Base-by-base conservation (phyloP, 2,329 filamentous ascomycete species). In the Scedosporium minutisporum region DNA sequence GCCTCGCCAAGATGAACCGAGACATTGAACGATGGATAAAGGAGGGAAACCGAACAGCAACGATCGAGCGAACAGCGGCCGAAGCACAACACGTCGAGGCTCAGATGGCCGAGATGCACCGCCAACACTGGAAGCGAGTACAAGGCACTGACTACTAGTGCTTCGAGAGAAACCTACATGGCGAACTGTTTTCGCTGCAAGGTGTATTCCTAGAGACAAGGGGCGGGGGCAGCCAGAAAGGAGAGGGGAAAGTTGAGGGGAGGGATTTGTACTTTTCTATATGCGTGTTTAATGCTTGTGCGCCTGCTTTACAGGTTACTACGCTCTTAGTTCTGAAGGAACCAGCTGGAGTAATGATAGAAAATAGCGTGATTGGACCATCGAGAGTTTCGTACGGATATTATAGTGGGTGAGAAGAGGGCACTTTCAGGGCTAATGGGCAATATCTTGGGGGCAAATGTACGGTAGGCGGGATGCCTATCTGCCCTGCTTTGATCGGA, bases 1-100 rank as follows among this genome's bases (percentile, higher is more conserved):
- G 90, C 66, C 83, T 87, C 71, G 79, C 80, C 71, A 91, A 91
- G 76, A 90, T 96, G 80, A 73, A 82, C 57, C 83, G 86, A 63
- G 89, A 93, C 70, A 83, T 96, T 71, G 77, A 81, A 67, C 87
- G 92, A 65, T 96, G 92, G 92, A 79, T 82, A 70, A 81, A 80
- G 58, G 90, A 95, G 75, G 88, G 88, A 65, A 89, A 89, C 74
- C 85, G 88, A 61, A 80, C 80, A 65, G 88, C 88, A 60, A 87
- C 89, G 62, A 89, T 96, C 72, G 84, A 87, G 72, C 83, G 85
- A 66, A 85, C 93, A 64, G 80, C 87, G 67, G 76, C 77, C 62
- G 90, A 93, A 68, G 90, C 93, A 73, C 72, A 76, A 57, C 82
- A 87, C 63, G 82, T 96, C 66, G 71, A 80, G 66, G 76, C 74